Base-by-base conservation (phyloP, 2,329 filamentous ascomycete genomes). In the Apiospora kogelbergensis region DNA sequence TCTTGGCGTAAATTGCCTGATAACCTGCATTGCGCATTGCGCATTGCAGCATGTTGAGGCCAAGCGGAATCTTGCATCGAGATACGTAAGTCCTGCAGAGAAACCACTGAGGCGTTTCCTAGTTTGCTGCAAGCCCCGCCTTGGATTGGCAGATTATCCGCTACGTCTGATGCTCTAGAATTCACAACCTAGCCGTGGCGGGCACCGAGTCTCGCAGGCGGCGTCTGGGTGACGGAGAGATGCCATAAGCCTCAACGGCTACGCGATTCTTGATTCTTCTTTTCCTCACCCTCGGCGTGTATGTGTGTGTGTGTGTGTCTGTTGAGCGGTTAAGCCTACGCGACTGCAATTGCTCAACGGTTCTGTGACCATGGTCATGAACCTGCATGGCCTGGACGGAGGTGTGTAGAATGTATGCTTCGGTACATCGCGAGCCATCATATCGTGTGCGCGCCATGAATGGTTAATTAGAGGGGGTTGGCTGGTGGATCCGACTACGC, bases 61-160 rank as follows among this genome's bases (percentile, higher is more conserved):
- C 69, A 72, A 73, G 73, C 76, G 76, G 76, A 76, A 78, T 77
- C 77, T 76, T 74, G 75, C 77, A 78, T 78, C 73, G 72, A 72
- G 73, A 74, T 77, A 76, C 73, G 73, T 73, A 74, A 73, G 72
- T 74, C 69, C 72, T 75, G 74, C 75, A 76, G 70, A 72, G 69
- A 65, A 69, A 67, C 72, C 72, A 70, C 70, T 74, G 70, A 71
- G 73, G 72, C 73, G 70, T 70, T 70, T 70, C 53, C 30, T 60
- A 44, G 63, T 65, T 44, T 65, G 41, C 63, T 65, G 63, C 63
- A 65, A 65, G 63, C 41, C 63, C 63, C 63, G 44, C 63, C 53
- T 37, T 60, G 53, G 9, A 60, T 60, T n/a, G 30, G 53, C 53
- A 41, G 15, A 42, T 65, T 44, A 42, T 44, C 63, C 44, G 37